These are phyloP conservation scores for Santalum album DNA, from an alignment of 164 flowering plant species.

Conservation along the genomic window DNA sequence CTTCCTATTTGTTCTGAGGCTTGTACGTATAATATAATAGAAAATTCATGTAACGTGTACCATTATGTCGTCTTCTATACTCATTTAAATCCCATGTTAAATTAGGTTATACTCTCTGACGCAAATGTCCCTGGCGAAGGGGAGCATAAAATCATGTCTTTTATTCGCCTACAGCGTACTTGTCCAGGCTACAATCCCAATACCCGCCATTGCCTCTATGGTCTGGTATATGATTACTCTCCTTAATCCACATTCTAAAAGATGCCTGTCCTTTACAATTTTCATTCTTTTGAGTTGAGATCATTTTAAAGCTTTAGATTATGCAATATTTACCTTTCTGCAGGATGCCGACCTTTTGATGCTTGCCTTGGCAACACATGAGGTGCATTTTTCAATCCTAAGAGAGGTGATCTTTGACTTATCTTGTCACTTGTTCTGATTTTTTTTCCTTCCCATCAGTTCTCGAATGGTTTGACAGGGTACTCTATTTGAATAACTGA, in stretches of 20 bases:
- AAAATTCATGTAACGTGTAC: no score
- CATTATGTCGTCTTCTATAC: no score
- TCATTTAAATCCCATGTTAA: neutral
- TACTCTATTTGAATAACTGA: no score
- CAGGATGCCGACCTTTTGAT: constrained; percentile 61
- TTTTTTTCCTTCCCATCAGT: no score
- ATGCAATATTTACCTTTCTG: neutral
- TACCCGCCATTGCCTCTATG: constrained; percentile 44
- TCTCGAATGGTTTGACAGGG: no score
- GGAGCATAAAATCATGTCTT: constrained; percentile 48
- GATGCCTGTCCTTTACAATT: no score
- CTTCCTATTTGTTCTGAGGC: no score
- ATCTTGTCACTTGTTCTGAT: neutral
- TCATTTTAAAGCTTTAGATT: neutral
- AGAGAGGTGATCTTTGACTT: constrained; percentile 25
- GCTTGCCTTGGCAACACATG: constrained; percentile 43
- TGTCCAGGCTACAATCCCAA: constrained; percentile 31
- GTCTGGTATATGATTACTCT: constrained; percentile 24
- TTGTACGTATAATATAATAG: no score
- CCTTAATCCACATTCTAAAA: no score
- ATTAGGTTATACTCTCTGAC: constrained; percentile 46
- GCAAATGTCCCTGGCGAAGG: constrained; percentile 58
- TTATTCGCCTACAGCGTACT: constrained; percentile 32
- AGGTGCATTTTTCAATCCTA: constrained; percentile 31
- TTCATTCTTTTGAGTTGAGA: no score